A percentile compares a stretch with the other conserved stretches of the same genome.
Evolutionary conservation across 129 eudicot species (phyloP).

Genomic region (Artemisia argyi): DNA sequence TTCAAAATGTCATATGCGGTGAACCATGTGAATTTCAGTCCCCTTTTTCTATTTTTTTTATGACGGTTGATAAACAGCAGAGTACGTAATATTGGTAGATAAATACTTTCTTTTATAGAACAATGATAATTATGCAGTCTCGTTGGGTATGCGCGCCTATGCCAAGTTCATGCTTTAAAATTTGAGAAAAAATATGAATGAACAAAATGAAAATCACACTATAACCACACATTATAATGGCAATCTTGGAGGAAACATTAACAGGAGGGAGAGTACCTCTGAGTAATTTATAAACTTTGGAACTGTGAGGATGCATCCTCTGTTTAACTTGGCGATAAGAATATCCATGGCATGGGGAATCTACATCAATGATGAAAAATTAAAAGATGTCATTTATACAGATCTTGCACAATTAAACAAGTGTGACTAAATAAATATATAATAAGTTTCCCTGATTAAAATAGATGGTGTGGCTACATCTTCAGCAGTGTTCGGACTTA

Average conservation of each 20-base stretch:
- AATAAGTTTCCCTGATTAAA: too few relatives aligned
- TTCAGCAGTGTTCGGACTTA: too few relatives aligned
- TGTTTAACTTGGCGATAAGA: slow-evolving; percentile 82
- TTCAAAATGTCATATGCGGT: too few relatives aligned
- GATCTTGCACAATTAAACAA: not conserved
- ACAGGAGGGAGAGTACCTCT: slow-evolving; percentile 47
- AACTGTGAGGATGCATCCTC: slow-evolving; percentile 77
- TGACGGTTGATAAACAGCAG: too few relatives aligned
- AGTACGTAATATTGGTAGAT: not conserved
- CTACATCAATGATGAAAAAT: slow-evolving; percentile 34
- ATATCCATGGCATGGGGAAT: slow-evolving; percentile 80
- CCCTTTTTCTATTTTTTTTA: too few relatives aligned
- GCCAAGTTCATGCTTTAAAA: slow-evolving; percentile 11
- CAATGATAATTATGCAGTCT: not conserved
- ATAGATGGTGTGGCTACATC: too few relatives aligned
- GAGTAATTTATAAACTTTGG: slow-evolving; percentile 89
- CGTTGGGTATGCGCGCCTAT: not conserved
- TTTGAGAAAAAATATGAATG: not conserved
- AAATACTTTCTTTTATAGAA: not conserved
- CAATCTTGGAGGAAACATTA: slow-evolving; percentile 12
- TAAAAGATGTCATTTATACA: not conserved
- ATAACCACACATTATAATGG: slow-evolving; percentile 14
- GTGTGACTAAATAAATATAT: too few relatives aligned
- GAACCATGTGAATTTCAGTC: too few relatives aligned
- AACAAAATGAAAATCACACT: not conserved